Evolutionary conservation across 257 asterid genomes (phyloP).

Genomic region (Capsicum pubescens): DNA sequence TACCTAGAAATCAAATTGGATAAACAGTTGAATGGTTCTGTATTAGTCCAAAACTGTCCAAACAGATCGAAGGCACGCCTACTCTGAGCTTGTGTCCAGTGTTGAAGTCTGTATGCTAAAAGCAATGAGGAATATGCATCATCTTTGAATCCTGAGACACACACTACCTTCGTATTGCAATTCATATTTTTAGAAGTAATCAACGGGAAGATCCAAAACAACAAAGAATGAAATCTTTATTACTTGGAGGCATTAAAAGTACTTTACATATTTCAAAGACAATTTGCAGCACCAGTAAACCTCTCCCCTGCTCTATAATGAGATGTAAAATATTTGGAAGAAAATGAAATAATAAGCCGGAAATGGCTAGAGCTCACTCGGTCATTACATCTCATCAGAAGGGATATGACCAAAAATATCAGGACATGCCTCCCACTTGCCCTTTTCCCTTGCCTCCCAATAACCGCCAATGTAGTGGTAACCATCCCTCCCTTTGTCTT

Average conservation of each 20-base stretch:
- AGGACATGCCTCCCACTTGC: conserved; percentile 83
- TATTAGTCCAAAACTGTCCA: background rate
- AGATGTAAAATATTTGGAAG: conserved; percentile 23
- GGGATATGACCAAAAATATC: conserved; percentile 81
- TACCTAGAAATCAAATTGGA: background rate
- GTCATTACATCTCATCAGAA: conserved; percentile 56
- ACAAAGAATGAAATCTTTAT: conserved; percentile 22
- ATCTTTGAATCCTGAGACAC: background rate
- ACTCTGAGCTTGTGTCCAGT: background rate
- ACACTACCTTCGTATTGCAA: background rate
- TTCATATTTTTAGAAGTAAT: background rate
- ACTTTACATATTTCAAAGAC: conserved; percentile 9
- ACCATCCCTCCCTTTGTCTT: conserved; percentile 56
- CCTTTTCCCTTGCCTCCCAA: conserved; percentile 89
- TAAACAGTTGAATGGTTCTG: too few species aligned
- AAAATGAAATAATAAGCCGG: conserved; percentile 26
- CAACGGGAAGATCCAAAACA: background rate
- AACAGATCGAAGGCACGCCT: background rate
- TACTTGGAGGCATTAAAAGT: background rate
- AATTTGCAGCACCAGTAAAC: conserved; percentile 22
- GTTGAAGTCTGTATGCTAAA: background rate
- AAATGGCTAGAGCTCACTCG: conserved; percentile 34
- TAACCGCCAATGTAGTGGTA: conserved; percentile 80
- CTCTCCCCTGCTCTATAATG: conserved; percentile 18
- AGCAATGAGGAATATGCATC: background rate